Base-by-base conservation (phyloP, 73 alveolate species). In the Effrenium voratum region DNA sequence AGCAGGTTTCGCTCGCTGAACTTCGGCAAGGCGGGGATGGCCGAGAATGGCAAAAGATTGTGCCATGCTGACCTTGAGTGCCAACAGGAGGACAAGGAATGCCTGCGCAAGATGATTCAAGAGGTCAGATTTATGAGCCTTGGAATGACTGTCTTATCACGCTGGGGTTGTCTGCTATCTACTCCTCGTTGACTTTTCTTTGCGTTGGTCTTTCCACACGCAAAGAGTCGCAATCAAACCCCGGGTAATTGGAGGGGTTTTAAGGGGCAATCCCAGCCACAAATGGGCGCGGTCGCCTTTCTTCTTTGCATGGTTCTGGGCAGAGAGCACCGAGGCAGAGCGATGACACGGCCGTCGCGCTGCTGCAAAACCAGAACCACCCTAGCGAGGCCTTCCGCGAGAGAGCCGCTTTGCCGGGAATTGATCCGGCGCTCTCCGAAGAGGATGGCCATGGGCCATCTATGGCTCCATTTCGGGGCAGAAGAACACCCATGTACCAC, bases 311-410 rank as follows among this genome's bases (percentile, higher is more conserved):
- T n/a, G n/a, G n/a, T n/a, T n/a, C n/a, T n/a, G n/a, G n/a, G n/a
- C n/a, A n/a, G n/a, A n/a, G n/a, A n/a, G n/a, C n/a, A n/a, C 81
- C 40, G 41, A 90, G 97, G 97, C 79, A 68, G 44, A 68, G 97
- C 44, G 97, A 90, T 55, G 97, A 90, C 19, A 75, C 97, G 24
- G 97, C 97, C 97, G 68, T 90, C 97, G 86, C 97, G 28, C 76
- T 90, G 63, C 97, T 90, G 44, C 97, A 90, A 87, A 90, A 90
- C 50, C 97, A 90, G 75, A 90, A 90, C 45, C 97, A 90, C 43
- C 97, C 97, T 49, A 90, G 47, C 43, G 97, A 90, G 24, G 97
- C 97, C 86, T 90, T 90, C 87, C 36, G 40, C 46, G 87, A 90
- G 75, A 90, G 75, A 75, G 97, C 24, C 44, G 36, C 84, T 28